Evolutionary conservation across 257 asterid genomes (phyloP).

Genomic region (Paulownia fortunei): DNA sequence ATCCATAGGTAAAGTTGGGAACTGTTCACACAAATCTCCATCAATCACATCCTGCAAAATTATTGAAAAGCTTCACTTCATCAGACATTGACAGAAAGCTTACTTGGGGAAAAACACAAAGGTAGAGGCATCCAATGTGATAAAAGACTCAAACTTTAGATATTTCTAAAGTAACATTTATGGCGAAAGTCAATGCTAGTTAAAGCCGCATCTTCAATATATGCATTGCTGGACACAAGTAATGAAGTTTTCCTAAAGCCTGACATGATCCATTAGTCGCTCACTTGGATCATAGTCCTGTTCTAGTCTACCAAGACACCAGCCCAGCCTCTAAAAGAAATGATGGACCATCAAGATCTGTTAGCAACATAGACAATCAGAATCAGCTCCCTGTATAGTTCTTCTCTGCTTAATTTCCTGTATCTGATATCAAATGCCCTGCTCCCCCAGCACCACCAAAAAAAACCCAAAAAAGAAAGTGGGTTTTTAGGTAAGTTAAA

Average conservation of each 20-base stretch:
- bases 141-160: background rate
- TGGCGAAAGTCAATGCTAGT: background rate
- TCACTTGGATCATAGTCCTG: background rate
- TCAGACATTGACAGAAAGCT: conserved; percentile 2
- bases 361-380: background rate
- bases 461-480: background rate
- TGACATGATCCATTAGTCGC: background rate
- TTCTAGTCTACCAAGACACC: background rate
- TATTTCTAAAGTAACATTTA: background rate
- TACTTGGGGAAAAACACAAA: background rate
- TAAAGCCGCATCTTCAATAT: background rate
- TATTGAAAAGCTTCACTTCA: conserved; percentile 22
- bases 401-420: background rate
- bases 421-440: background rate
- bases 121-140: background rate
- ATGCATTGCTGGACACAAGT: background rate
- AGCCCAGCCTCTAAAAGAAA: background rate
- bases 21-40: conserved; percentile 96
- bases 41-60: conserved; percentile 89
- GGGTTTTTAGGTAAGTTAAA: background rate
- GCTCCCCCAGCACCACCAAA: background rate
- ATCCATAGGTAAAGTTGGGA: conserved; percentile 92
- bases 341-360: background rate
- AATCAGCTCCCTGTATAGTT: conserved; percentile 4
- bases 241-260: background rate